Evolutionary conservation across 257 asterid species (phyloP), one percentile per base, ranked within the genome.

Genomic region (Nicotiana benthamiana): DNA sequence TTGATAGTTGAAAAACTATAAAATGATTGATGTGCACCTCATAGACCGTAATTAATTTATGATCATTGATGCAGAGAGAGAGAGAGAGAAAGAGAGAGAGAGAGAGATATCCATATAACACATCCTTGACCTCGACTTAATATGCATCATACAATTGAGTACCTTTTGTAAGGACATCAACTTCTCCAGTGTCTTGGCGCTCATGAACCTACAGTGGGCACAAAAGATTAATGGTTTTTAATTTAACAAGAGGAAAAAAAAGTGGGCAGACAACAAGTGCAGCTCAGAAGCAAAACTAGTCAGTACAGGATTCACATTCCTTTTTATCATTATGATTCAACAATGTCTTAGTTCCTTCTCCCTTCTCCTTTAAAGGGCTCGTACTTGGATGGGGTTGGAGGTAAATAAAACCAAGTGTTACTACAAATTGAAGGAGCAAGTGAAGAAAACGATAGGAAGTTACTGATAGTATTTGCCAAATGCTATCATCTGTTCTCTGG

Each of bases 161-260:
- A 92, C 99, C 99, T 96, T 96, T 96, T 18, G 99, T 96, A 67
- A 96, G 95, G 86, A 96, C 90, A 83, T 96, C 92, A 82, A 96
- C 98, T 88, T 94, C 99, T 83, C 97, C 99, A 59, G 93, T 90
- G 80, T 90, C 95, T 85, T 89, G 57, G 75, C 87, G 96, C 87
- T 94, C 98, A 85, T 96, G 99, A 88, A 96, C 99, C 99, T 96
- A 88, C 26, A 84, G 15, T 22, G 16, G 8, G 4, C 78, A 72
- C 4, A 46, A 72, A 72, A 51, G 34, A 72, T 15, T 46, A 46
- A 46, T 15, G 78, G 40, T 13, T 9, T 68, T 43, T 20, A 46
- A 30, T 72, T 24, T 46, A 72, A 15, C 78, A 46, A 46, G 24
- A 72, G 1, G 22, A 72, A 72, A 24, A 72, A 46, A 43, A 72